Conservation (phyloP, 75 land plant species). For the Sequoiadendron giganteum region DNA sequence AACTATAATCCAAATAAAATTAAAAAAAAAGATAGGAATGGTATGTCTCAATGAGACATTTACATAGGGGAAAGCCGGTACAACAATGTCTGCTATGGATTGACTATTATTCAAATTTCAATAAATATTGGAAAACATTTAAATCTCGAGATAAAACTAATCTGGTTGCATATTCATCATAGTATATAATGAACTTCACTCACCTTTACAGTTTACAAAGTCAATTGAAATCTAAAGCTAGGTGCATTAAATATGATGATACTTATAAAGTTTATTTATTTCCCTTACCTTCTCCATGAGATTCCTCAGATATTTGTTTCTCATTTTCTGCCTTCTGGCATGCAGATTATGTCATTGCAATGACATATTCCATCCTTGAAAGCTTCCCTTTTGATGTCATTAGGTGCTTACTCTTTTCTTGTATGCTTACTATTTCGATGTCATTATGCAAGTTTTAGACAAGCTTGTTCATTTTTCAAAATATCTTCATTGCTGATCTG, state of each 20-base stretch:
- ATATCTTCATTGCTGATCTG: constrained; percentile 45
- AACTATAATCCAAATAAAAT: too few species aligned
- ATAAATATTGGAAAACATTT: background rate
- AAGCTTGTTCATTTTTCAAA: constrained; percentile 32
- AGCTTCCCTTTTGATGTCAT: background rate
- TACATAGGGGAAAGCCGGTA: background rate
- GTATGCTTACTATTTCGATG: constrained; percentile 15
- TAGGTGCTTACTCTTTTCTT: constrained; percentile 35
- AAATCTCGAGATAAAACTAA: background rate
- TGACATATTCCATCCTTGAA: background rate
- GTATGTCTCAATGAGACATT: background rate
- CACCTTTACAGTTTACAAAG: too few species aligned
- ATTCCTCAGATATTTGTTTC: background rate
- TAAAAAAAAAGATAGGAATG: background rate
- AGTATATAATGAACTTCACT: background rate
- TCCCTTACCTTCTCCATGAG: background rate
- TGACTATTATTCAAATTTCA: background rate
- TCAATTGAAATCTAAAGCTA: too few species aligned
- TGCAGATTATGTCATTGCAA: background rate
- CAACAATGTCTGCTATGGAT: too few species aligned
- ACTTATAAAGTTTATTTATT: background rate
- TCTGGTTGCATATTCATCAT: background rate
- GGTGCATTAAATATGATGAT: too few species aligned
- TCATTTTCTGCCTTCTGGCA: background rate
- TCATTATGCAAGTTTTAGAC: constrained; percentile 29